A percentile compares a stretch with the other conserved stretches of the same genome.
Evolutionary conservation across 805 yeast species (phyloP).

Genomic region (Millerago galiae): DNA sequence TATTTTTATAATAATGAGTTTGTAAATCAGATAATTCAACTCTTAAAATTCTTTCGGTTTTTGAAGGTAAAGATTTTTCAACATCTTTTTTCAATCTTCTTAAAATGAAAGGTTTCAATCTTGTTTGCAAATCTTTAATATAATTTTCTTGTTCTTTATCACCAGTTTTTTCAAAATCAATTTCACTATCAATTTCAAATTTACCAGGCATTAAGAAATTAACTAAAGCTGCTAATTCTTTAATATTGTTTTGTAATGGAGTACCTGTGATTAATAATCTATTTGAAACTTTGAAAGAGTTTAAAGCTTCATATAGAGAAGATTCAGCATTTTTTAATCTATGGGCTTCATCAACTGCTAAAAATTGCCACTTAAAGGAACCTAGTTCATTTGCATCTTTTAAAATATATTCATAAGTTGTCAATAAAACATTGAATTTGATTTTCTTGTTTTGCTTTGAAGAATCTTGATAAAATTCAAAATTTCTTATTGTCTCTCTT

Average conservation of each 20-base stretch:
- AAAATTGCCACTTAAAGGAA: slow-evolving; percentile 83
- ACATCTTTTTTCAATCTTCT: slow-evolving; percentile 96
- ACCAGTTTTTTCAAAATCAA: slow-evolving; percentile 87
- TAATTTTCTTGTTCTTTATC: slow-evolving; percentile 74
- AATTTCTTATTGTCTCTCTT: slow-evolving; percentile 72
- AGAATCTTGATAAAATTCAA: slow-evolving; percentile 62
- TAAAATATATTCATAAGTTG: slow-evolving; percentile 94
- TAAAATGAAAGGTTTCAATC: slow-evolving; percentile 86
- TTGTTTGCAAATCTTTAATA: slow-evolving; percentile 76
- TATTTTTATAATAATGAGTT: slow-evolving; percentile 91
- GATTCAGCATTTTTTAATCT: slow-evolving; percentile 91
- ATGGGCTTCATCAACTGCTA: slow-evolving; percentile 99
- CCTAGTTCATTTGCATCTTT: slow-evolving; percentile 84
- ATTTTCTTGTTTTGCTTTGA: slow-evolving; percentile 46
- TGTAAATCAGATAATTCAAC: slow-evolving; percentile 94
- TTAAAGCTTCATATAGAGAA: slow-evolving; percentile 83
- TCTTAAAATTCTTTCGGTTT: slow-evolving; percentile 89
- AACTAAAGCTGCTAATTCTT: slow-evolving; percentile 91
- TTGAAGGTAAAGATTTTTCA: slow-evolving; percentile 92
- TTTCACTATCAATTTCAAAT: slow-evolving; percentile 84
- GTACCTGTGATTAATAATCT: slow-evolving; percentile 94
- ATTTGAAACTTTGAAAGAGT: slow-evolving; percentile 75
- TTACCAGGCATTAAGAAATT: slow-evolving; percentile 96
- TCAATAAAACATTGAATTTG: slow-evolving; percentile 84
- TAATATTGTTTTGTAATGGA: slow-evolving; percentile 91